Percentiles rank a stretch among this genome's conserved stretches.
These are phyloP conservation scores for Fusarium stilboides DNA, from an alignment of 2,329 filamentous ascomycete genomes.

Conservation along the genomic window DNA sequence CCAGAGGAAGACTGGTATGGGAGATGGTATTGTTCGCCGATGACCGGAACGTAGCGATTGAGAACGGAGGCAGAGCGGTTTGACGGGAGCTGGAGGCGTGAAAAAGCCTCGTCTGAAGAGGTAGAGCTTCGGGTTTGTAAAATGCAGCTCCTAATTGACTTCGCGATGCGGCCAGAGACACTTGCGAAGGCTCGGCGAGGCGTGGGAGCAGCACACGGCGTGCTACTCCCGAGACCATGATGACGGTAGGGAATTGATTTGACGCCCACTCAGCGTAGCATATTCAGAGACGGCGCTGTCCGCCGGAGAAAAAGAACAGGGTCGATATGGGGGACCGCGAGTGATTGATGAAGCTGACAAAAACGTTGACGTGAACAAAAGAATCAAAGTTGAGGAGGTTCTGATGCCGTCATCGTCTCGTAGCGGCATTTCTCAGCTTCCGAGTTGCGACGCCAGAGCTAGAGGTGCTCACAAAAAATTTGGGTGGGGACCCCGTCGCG, in stretches of 20 bases:
- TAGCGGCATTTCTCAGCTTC: slow-evolving; percentile 54
- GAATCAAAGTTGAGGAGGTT: slow-evolving; percentile 45
- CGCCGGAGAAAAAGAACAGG: slow-evolving; percentile 19
- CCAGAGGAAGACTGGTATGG: slow-evolving; percentile 11
- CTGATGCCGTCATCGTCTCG: slow-evolving; percentile 54
- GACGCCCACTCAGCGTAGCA: slow-evolving; percentile 48
- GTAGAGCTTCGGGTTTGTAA: slow-evolving; percentile 34
- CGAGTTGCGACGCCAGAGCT: slow-evolving; percentile 44
- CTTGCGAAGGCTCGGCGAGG: slow-evolving; percentile 56
- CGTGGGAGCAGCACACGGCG: slow-evolving; percentile 66
- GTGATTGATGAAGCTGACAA: slow-evolving; percentile 24
- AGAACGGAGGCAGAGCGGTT: slow-evolving; percentile 48
- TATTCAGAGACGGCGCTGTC: slow-evolving; percentile 49
- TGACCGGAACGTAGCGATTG: slow-evolving; percentile 45
- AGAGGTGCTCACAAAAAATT: slow-evolving; percentile 39
- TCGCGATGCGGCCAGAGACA: slow-evolving; percentile 43
- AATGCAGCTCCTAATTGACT: slow-evolving; percentile 41
- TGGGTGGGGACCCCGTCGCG: slow-evolving; percentile 43
- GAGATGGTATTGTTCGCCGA: slow-evolving; percentile 27
- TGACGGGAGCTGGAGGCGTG: slow-evolving; percentile 37
- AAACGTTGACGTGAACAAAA: slow-evolving; percentile 32
- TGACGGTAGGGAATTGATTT: slow-evolving; percentile 51
- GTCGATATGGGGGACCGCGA: slow-evolving; percentile 14
- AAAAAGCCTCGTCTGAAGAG: slow-evolving; percentile 38
- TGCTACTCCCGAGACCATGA: slow-evolving; percentile 66